Percentiles rank a stretch among this genome's conserved stretches.
Conservation (phyloP, 441 rosid species). For the California macrophylla region DNA sequence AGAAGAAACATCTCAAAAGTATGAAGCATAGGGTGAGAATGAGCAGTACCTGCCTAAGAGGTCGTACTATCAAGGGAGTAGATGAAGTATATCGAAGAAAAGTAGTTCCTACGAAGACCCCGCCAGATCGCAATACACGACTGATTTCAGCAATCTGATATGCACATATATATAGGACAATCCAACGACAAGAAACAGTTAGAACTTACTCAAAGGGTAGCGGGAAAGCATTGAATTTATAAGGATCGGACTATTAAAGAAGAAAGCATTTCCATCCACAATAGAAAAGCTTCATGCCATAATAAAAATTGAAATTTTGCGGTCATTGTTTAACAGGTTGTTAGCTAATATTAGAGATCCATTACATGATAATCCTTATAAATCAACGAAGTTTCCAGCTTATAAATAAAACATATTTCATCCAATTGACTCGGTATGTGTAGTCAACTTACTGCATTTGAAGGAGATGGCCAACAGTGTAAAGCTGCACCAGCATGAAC, state of each 20-base stretch:
- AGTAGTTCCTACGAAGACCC: conserved; percentile 83
- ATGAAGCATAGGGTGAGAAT: background rate
- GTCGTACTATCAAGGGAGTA: conserved; percentile 39
- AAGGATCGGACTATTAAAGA: background rate
- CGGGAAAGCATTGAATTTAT: background rate
- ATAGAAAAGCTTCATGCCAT: background rate
- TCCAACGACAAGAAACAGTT: background rate
- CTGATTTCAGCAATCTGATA: conserved; percentile 79
- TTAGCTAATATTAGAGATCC: background rate
- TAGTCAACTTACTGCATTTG: conserved; percentile 57
- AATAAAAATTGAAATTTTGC: background rate
- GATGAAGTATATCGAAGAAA: conserved; percentile 57
- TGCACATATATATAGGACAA: background rate
- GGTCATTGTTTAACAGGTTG: background rate
- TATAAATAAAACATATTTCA: too few relatives aligned
- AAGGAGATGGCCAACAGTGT: conserved; percentile 92
- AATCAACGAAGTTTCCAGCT: too few relatives aligned
- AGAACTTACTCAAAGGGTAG: background rate
- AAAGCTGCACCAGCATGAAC: conserved; percentile 91
- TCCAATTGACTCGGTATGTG: too few relatives aligned
- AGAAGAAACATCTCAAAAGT: background rate
- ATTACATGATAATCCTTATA: background rate
- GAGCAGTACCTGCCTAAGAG: conserved; percentile 47
- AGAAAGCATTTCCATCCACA: background rate
- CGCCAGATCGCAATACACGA: conserved; percentile 70